phyloP scores from a whole-genome alignment of 176 grass and related monocot genomes.

The Paspalum notatum region DNA sequence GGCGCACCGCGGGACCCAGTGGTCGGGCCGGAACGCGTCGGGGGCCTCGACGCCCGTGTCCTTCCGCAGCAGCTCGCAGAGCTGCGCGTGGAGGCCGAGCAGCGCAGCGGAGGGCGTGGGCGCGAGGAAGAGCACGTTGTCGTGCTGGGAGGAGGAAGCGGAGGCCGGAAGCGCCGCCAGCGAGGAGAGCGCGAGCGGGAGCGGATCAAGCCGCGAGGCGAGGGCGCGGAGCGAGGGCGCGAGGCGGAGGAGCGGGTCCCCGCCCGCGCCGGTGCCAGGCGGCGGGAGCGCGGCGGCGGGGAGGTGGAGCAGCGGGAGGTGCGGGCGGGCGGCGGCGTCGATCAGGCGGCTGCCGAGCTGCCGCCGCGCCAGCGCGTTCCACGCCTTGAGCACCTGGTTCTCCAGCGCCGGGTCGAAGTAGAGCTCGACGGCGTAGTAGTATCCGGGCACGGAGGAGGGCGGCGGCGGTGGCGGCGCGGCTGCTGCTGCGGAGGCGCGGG shows the following conservation, averaged over 20 bases:
- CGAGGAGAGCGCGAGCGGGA: slow-evolving; percentile 72
- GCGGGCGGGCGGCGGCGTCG: slow-evolving; percentile 77
- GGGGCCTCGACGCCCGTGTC: slow-evolving; percentile 76
- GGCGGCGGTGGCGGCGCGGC: not conserved
- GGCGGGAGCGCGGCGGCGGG: slow-evolving; percentile 55
- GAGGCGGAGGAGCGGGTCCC: slow-evolving; percentile 71
- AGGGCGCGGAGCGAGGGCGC: slow-evolving; percentile 74
- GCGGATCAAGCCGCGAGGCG: slow-evolving; percentile 76
- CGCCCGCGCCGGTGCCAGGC: not conserved
- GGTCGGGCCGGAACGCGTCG: slow-evolving; percentile 74
- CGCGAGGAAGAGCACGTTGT: slow-evolving; percentile 78
- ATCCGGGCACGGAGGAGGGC: not conserved
- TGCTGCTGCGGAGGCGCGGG: slow-evolving; percentile 14
- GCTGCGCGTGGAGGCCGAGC: slow-evolving; percentile 86
- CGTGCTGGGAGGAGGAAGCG: slow-evolving; percentile 38
- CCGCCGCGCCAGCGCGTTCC: slow-evolving; percentile 95
- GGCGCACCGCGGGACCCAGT: slow-evolving; percentile 81
- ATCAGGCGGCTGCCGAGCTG: slow-evolving; percentile 86
- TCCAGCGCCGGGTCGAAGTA: slow-evolving; percentile 98
- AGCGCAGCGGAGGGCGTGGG: slow-evolving; percentile 83
- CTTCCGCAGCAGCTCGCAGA: slow-evolving; percentile 85
- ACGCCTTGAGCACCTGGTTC: slow-evolving; percentile 98
- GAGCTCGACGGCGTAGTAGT: slow-evolving; percentile 80
- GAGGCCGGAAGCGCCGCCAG: slow-evolving; percentile 46
- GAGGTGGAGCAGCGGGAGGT: slow-evolving; percentile 76